Conservation (phyloP, 805 yeast species). For the Hanseniaspora opuntiae region DNA sequence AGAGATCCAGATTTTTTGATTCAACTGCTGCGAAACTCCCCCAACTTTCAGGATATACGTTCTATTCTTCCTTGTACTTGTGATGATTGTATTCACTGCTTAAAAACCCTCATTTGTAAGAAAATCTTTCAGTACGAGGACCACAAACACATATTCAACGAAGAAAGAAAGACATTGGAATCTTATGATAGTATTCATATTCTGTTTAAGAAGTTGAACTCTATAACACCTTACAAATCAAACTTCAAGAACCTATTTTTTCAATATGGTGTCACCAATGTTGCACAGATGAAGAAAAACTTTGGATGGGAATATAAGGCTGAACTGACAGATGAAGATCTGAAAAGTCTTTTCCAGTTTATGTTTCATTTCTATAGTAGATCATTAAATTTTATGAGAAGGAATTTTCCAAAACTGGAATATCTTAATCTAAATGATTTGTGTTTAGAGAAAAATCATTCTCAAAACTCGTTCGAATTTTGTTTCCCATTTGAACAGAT, state of each 20-base stretch:
- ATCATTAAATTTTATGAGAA: not conserved
- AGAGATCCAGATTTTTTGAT: conserved; percentile 9
- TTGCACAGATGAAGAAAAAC: not conserved
- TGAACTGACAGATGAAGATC: not conserved
- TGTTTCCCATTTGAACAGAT: not conserved
- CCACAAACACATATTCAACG: not conserved
- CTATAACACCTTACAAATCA: conserved; percentile 3
- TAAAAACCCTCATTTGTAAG: not conserved
- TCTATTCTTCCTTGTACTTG: conserved; percentile 6
- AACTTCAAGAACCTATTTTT: not conserved
- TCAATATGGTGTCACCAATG: not conserved
- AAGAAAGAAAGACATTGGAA: not conserved
- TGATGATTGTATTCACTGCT: not conserved
- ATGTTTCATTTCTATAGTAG: conserved; percentile 3
- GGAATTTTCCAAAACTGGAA: not conserved
- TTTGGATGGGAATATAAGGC: not conserved
- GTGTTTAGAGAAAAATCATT: not conserved
- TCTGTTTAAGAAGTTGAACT: conserved; percentile 3
- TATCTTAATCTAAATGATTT: conserved; percentile 7
- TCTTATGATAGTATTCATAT: not conserved
- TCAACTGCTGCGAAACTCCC: not conserved
- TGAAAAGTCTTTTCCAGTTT: not conserved
- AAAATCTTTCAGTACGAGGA: not conserved
- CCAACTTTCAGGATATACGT: not conserved
- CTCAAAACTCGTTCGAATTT: not conserved